Evolutionary conservation across 163 green algal genomes (phyloP).

Genomic region (Scenedesmus sp.): DNA sequence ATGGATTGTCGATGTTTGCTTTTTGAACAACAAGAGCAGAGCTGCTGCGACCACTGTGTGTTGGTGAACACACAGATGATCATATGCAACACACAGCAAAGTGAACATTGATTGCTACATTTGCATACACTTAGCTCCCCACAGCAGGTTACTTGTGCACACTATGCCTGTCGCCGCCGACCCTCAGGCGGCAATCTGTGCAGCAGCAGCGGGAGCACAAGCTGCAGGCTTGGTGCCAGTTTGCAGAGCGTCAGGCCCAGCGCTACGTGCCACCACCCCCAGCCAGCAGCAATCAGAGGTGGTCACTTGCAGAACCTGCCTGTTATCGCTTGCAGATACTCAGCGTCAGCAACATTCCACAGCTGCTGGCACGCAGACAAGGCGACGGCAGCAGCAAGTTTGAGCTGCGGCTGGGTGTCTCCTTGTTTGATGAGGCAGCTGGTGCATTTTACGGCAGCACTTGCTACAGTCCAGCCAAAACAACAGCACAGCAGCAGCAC

Average conservation of each 20-base stretch:
- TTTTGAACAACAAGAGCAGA: no score
- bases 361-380: background rate
- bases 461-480: slow-evolving; percentile 17
- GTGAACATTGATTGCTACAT: background rate
- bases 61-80: no score
- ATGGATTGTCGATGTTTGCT: no score
- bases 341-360: slow-evolving; percentile 61
- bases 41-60: no score
- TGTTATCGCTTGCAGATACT: slow-evolving; percentile 63
- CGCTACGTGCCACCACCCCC: slow-evolving; percentile 63
- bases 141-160: background rate
- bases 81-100: no score
- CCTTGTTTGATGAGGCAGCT: slow-evolving; percentile 69
- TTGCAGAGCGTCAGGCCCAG: slow-evolving; percentile 60
- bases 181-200: background rate
- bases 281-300: slow-evolving; percentile 48
- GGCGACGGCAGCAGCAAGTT: slow-evolving; percentile 62
- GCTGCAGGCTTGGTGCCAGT: slow-evolving; percentile 52
- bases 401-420: slow-evolving; percentile 73
- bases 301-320: slow-evolving; percentile 49
- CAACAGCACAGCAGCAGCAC: slow-evolving; percentile 8
- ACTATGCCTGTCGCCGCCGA: background rate
- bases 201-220: slow-evolving; percentile 23
- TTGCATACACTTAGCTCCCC: background rate
- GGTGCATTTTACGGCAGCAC: slow-evolving; percentile 77